Conservation (phyloP, 371 early-diverging fungal genomes). For the Mucor piriformis region DNA sequence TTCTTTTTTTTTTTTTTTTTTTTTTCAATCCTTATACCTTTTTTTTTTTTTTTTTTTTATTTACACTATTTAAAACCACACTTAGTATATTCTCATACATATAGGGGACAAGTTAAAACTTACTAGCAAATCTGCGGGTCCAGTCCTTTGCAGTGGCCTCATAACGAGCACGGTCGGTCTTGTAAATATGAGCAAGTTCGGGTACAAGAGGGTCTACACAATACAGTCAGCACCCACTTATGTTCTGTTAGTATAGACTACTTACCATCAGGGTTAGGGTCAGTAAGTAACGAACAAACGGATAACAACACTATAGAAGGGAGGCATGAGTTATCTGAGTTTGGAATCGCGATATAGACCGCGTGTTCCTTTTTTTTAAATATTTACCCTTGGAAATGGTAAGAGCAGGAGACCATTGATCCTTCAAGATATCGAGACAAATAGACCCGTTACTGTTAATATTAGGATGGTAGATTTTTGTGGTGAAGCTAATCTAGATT, state of each 20-base stretch:
- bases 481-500: constrained; percentile 93
- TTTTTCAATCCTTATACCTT: too few species aligned
- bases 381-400: constrained; percentile 90
- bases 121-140: constrained; percentile 88
- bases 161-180: constrained; percentile 89
- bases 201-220: constrained; percentile 88
- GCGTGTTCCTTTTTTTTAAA: constrained; percentile 3
- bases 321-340: not conserved
- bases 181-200: constrained; percentile 97
- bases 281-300: constrained; percentile 96
- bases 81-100: too few species aligned
- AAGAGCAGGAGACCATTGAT: constrained; percentile 99
- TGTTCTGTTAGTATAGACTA: too few species aligned
- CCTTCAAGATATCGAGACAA: constrained; percentile 97
- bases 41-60: too few species aligned
- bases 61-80: too few species aligned
- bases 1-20: too few species aligned
- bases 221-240: not conserved
- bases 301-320: constrained; percentile 81
- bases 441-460: constrained; percentile 99
- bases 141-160: constrained; percentile 91
- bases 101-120: constrained; percentile 22
- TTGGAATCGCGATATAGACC: constrained; percentile 5
- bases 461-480: constrained; percentile 98
- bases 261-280: constrained; percentile 93